Evolutionary conservation across 2,329 filamentous ascomycete species (phyloP).

Genomic region (Apiospora rasikravindrae): DNA sequence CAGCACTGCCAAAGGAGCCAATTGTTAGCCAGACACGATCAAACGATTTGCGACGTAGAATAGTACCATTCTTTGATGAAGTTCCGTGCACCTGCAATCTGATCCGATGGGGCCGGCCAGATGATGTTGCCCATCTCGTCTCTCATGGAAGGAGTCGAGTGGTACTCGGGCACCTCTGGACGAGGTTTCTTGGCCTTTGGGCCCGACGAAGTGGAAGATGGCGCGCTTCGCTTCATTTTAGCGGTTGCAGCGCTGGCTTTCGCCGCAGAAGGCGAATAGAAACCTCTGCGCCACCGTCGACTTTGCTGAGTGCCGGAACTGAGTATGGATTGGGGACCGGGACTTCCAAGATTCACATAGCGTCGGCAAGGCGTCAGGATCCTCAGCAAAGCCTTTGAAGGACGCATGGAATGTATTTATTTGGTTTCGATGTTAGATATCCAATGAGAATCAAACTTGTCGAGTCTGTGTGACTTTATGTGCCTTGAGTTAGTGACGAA

Average conservation of each 20-base stretch:
- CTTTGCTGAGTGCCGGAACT: no score
- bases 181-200: slow-evolving; percentile 33
- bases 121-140: slow-evolving; percentile 54
- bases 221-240: slow-evolving; percentile 14
- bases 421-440: not conserved
- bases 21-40: slow-evolving; percentile 21
- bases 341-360: not conserved
- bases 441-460: not conserved
- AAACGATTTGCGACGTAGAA: not conserved
- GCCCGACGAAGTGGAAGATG: not conserved
- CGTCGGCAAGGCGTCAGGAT: not conserved
- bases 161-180: slow-evolving; percentile 48
- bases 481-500: not conserved
- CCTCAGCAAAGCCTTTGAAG: not conserved
- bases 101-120: slow-evolving; percentile 65
- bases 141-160: slow-evolving; percentile 45
- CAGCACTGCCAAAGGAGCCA: slow-evolving; percentile 46
- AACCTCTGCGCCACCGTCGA: not conserved
- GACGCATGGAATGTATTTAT: not conserved
- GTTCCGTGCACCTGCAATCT: slow-evolving; percentile 59
- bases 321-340: not conserved
- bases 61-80: slow-evolving; percentile 65
- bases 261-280: not conserved
- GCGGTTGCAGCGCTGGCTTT: not conserved
- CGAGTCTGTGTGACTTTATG: not conserved